Base-by-base conservation (phyloP, 164 flowering plant genomes). In the Tetracentron sinense region DNA sequence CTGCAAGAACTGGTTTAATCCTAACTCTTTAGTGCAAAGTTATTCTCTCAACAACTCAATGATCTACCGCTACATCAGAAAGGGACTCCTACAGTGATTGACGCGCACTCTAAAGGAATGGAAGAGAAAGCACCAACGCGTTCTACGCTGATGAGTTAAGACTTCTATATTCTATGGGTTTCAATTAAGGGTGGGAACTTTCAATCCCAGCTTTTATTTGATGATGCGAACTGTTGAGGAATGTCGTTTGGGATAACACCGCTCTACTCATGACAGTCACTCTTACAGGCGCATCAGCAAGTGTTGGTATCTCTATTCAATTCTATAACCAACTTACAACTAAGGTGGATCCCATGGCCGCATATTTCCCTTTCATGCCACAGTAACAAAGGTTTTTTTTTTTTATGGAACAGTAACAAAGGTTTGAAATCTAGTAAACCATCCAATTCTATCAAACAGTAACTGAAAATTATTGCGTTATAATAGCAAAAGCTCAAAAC, bases 331-430 rank as follows among this genome's bases (percentile, higher is more conserved):
- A 62, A 65, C 69, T 58, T 29, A 20, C 57, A 70, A 53, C 67
- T 44, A 58, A 20, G 30, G 75, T 70, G 74, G 73, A 64, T 29
- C 70, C 72, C 66, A 57, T 68, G 38, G n/a, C 22, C 66, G 20
- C 60, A 54, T 52, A 33, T 62, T 42, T 42, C 53, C 42, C 62
- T 69, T 60, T 63, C 74, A 65, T 65, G 54, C 63, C 54, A 55
- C 57, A 46, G 58, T 44, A 42, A 49, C 14, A n/a, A n/a, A n/a
- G n/a, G n/a, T n/a, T n/a, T n/a, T n/a, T n/a, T n/a, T n/a, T n/a
- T n/a, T n/a, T n/a, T n/a, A n/a, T n/a, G n/a, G n/a, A n/a, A n/a
- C n/a, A n/a, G n/a, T n/a, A n/a, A n/a, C n/a, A n/a, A n/a, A n/a
- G n/a, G n/a, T n/a, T n/a, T n/a, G 64, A 48, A 46, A 63, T 66